Percentiles rank a stretch among this genome's conserved stretches.
These are phyloP conservation scores for Colletotrichum australisinense DNA, from an alignment of 2,329 filamentous ascomycete genomes.

Conservation along the genomic window DNA sequence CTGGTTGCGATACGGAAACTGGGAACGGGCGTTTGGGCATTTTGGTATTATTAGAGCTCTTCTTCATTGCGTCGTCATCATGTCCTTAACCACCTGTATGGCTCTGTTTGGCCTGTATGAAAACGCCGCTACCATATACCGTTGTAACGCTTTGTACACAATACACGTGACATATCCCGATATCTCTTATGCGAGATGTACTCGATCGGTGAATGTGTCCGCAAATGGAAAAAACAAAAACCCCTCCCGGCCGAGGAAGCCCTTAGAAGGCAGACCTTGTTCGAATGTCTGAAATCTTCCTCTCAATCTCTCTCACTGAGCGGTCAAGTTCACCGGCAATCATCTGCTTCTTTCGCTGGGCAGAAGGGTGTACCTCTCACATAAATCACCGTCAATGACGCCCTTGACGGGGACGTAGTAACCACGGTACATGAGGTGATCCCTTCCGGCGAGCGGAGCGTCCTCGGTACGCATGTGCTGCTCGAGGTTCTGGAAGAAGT, in stretches of 20 bases:
- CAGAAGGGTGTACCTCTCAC: conserved; percentile 88
- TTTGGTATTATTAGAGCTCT: conserved; percentile 30
- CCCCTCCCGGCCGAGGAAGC: not conserved
- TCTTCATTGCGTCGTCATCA: conserved; percentile 37
- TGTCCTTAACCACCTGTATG: conserved; percentile 26
- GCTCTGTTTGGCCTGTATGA: conserved; percentile 31
- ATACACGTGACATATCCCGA: conserved; percentile 10
- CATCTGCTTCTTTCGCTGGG: conserved; percentile 90
- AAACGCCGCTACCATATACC: conserved; percentile 32
- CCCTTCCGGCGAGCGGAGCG: conserved; percentile 87
- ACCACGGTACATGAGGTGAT: conserved; percentile 94
- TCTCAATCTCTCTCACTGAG: conserved; percentile 91
- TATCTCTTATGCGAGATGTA: not conserved
- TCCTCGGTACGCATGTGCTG: conserved; percentile 88
- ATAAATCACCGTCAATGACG: conserved; percentile 95
- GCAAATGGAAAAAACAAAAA: not conserved
- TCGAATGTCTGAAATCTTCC: conserved; percentile 84
- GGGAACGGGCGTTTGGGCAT: conserved; percentile 3
- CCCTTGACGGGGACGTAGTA: conserved; percentile 98
- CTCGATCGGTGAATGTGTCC: not conserved
- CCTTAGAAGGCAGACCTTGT: conserved; percentile 69
- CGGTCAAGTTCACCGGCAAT: conserved; percentile 94
- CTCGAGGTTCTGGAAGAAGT: conserved; percentile 97
- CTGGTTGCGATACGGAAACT: not conserved
- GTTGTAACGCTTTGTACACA: conserved; percentile 27